These are phyloP conservation scores for Edaphochlamys debaryana DNA, from an alignment of 139 green algal species.

Conservation along the genomic window DNA sequence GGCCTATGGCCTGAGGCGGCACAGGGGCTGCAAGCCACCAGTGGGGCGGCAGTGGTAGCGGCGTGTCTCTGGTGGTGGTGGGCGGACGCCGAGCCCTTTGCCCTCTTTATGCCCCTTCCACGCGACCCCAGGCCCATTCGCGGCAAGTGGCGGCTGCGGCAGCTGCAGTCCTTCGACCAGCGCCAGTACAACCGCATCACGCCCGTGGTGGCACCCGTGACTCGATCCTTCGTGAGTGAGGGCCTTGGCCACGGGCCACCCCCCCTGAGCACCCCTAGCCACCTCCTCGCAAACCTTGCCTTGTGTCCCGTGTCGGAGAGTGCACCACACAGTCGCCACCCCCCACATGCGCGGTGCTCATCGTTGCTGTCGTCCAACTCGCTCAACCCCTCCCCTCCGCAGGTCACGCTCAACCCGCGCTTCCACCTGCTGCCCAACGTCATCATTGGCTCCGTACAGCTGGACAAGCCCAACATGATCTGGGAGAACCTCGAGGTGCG, in stretches of 20 bases:
- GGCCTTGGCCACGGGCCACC: too few species aligned
- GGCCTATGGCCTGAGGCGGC: too few species aligned
- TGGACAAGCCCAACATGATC: constrained; percentile 24
- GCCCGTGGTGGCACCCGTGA: constrained; percentile 19
- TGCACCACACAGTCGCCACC: not conserved
- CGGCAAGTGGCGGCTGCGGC: not conserved
- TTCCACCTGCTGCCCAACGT: constrained; percentile 7
- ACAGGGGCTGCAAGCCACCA: too few species aligned
- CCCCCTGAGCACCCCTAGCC: too few species aligned
- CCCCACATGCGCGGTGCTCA: too few species aligned
- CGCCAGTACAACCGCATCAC: not conserved
- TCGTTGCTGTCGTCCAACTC: too few species aligned
- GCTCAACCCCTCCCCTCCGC: not conserved
- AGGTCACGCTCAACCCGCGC: constrained; percentile 14
- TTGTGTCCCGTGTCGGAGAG: too few species aligned
- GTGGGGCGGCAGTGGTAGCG: too few species aligned
- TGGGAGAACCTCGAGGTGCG: constrained; percentile 24
- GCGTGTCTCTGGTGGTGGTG: too few species aligned
- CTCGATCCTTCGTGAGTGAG: constrained; percentile 20
- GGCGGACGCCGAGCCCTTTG: too few species aligned
- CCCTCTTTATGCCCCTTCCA: too few species aligned
- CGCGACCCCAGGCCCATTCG: not conserved
- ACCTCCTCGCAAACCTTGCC: too few species aligned
- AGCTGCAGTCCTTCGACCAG: constrained; percentile 27
- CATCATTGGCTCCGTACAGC: constrained; percentile 1